Evolutionary conservation across 129 eudicot species (phyloP), one percentile per base, ranked within the genome.

Genomic region (Flaveria brownii): DNA sequence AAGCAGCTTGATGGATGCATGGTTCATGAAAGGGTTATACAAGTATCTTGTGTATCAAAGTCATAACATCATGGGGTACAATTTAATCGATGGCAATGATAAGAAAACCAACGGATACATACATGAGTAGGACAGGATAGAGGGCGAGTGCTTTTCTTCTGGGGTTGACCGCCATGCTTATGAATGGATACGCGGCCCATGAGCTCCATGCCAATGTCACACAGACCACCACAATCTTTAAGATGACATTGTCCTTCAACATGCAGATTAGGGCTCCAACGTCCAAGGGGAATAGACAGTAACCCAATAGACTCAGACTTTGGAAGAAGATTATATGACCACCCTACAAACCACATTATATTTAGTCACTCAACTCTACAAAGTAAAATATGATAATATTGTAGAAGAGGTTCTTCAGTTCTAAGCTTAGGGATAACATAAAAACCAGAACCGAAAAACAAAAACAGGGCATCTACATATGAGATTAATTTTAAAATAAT

Each of bases 241-340:
- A 10, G n/a, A 88, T 77, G 23, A 90, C 92, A 26, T 85, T 93
- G 82, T 88, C 93, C 70, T 83, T 85, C 74, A 93, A 64, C 98
- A 93, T 86, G 96, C 97, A 93, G 55, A 93, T 78, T 12, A 93
- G 73, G 26, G 98, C 98, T 51, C 97, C 98, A 14, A 93, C n/a
- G 23, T 88, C 97, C 42, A 93, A 80, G 11, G 98, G 98, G 86
- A 93, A 90, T 28, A 93, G 79, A 77, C 98, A 93, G 92, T 93
- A 93, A 63, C 98, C 98, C 55, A 93, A 81, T 60, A 93, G 91
- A 65, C 97, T 90, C 49, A 93, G 82, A 77, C 97, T 90, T 80
- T 93, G 98, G 87, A 93, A 93, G 93, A 93, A 93, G 77, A 93
- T 93, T 77, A 93, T 93, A 69, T 93, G 98, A 61, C 98, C 98